Base-by-base conservation (phyloP, 768 basidiomycete species). In the Austroboletus festivus region DNA sequence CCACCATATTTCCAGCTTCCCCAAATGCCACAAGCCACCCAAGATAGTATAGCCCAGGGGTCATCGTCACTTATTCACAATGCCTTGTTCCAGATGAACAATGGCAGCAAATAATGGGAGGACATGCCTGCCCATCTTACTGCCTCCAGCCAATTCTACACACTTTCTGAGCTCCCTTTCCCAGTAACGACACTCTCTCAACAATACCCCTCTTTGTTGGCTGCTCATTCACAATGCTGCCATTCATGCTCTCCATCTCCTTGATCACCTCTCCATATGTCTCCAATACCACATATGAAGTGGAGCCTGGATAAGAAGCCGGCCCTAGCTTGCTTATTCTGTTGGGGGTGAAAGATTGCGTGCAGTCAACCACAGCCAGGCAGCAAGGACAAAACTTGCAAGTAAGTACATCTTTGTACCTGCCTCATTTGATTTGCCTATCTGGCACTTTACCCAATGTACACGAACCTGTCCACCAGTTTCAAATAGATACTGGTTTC, bases 261-360 rank as follows among this genome's bases (percentile, higher is more conserved):
- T 26, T 46, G 55, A 23, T 55, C 54, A 1, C 33, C 50, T 16
- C 44, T 43, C 3, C 50, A 48, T 40, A 8, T 61, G 50, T 66
- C 66, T 0, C 64, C 64, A 3, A 26, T 24, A 12, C 59, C 59
- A 1, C 61, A 57, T 21, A 7, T 41, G 0, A 69, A 65, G 38
- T 56, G 68, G 46, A 28, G 56, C 3, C 37, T 65, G 21, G 68
- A 71, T 45, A 80, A 79, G 68, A 84, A 83, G 52, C 83, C 83
- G 15, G 73, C 78, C 3, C 69, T 84, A 1, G 83, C 83, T 1
- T 84, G 83, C 53, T 67, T 82, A 6, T 85, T 85, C 57, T 85
- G 83, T 58, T 72, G 83, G 34, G 81, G 81, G 5, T 71, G 82
- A 34, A 84, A 85, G 67, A 85, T 85, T 42, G 83, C 83, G 9